Evolutionary conservation across 2,329 filamentous ascomycete genomes (phyloP).

Genomic region (Chaetomiaceae sp.): DNA sequence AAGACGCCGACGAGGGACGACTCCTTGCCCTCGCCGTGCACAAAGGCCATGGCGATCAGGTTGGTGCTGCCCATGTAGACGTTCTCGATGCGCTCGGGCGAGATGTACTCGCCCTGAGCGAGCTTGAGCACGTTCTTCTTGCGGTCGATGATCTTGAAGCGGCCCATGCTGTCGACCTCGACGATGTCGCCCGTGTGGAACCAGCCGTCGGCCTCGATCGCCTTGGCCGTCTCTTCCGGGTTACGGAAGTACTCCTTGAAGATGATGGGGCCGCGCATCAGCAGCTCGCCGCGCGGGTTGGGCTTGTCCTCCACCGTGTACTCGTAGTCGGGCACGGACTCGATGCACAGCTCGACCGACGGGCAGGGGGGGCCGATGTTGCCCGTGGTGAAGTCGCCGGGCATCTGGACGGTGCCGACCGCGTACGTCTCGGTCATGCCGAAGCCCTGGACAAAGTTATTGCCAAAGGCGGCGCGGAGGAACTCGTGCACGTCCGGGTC

Average conservation of each 20-base stretch:
- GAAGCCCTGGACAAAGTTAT: slow-evolving; percentile 80
- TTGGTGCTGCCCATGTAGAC: slow-evolving; percentile 79
- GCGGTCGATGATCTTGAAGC: slow-evolving; percentile 90
- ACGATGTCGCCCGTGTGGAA: slow-evolving; percentile 95
- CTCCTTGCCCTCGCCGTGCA: slow-evolving; percentile 85
- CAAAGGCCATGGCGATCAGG: slow-evolving; percentile 74
- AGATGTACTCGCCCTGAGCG: slow-evolving; percentile 96
- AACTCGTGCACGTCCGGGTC: slow-evolving; percentile 87
- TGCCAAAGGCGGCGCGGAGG: slow-evolving; percentile 75
- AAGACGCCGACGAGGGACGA: slow-evolving; percentile 80
- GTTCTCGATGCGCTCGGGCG: slow-evolving; percentile 94
- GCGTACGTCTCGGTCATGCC: slow-evolving; percentile 94
- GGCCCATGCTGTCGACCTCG: slow-evolving; percentile 76
- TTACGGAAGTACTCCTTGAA: slow-evolving; percentile 91
- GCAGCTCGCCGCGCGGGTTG: slow-evolving; percentile 81
- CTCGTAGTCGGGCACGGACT: slow-evolving; percentile 90
- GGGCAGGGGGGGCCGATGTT: slow-evolving; percentile 74
- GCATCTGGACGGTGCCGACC: slow-evolving; percentile 62
- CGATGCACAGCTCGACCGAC: slow-evolving; percentile 69
- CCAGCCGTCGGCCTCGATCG: slow-evolving; percentile 85
- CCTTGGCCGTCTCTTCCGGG: slow-evolving; percentile 76
- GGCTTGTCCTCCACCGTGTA: slow-evolving; percentile 86
- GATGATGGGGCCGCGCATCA: slow-evolving; percentile 72
- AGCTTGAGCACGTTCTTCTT: slow-evolving; percentile 99
- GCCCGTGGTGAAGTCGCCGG: slow-evolving; percentile 67